Percentiles rank a stretch among this genome's conserved stretches.
These are phyloP conservation scores for Pholiota microspora DNA, from an alignment of 768 basidiomycete genomes.

Conservation along the genomic window DNA sequence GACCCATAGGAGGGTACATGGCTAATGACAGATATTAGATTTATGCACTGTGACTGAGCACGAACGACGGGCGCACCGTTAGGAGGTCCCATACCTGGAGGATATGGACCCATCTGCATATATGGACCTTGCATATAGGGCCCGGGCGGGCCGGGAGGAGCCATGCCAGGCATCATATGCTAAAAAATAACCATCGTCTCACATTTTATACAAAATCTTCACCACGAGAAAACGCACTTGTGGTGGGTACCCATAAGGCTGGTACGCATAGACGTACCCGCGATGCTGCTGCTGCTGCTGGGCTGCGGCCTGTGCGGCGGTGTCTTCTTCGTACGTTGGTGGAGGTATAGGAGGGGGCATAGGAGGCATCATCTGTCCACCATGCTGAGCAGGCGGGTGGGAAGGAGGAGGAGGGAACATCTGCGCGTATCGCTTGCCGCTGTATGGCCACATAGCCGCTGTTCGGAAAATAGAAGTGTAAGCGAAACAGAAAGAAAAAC, in stretches of 20 bases:
- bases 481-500: not conserved
- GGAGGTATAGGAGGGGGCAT: slow-evolving; percentile 70
- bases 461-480: not conserved
- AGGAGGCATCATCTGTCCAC: slow-evolving; percentile 64
- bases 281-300: slow-evolving; percentile 24
- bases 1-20: slow-evolving; percentile 87
- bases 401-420: slow-evolving; percentile 74
- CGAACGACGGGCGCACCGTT: slow-evolving; percentile 48
- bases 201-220: not conserved
- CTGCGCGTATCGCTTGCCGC: slow-evolving; percentile 79
- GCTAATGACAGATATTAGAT: slow-evolving; percentile 32
- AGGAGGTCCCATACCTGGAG: slow-evolving; percentile 75
- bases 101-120: slow-evolving; percentile 77
- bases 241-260: slow-evolving; percentile 73
- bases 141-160: slow-evolving; percentile 73
- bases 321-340: slow-evolving; percentile 78
- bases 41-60: not conserved
- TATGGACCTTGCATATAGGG: slow-evolving; percentile 78
- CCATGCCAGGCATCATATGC: slow-evolving; percentile 88
- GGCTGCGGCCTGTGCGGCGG: slow-evolving; percentile 53
- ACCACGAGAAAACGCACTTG: slow-evolving; percentile 44
- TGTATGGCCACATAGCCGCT: slow-evolving; percentile 87
- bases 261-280: slow-evolving; percentile 72
- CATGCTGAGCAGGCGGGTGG: slow-evolving; percentile 60
- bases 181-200: slow-evolving; percentile 21